A percentile compares a stretch with the other conserved stretches of the same genome.
These are phyloP conservation scores for Euphorbia celastroides DNA, from an alignment of 441 rosid species.

Conservation along the genomic window DNA sequence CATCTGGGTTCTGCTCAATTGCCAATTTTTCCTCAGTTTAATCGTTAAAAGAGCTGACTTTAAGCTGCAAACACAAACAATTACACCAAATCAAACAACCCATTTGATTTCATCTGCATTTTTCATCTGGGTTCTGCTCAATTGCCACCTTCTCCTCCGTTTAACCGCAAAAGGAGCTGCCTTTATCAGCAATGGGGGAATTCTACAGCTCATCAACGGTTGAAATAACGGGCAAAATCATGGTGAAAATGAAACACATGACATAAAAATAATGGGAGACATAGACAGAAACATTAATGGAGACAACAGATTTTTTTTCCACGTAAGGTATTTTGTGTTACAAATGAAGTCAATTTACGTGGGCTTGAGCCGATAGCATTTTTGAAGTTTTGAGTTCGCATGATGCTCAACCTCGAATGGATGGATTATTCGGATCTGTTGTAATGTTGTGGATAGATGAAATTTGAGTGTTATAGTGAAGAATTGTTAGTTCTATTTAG, in stretches of 20 bases:
- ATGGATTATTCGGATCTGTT: slow-evolving; percentile 1
- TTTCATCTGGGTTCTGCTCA: slow-evolving; percentile 14
- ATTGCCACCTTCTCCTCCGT: neutral
- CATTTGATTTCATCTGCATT: slow-evolving; percentile 7
- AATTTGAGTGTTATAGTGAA: slow-evolving; percentile 9
- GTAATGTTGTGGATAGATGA: slow-evolving; percentile 4
- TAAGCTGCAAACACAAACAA: too few relatives aligned
- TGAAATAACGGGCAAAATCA: slow-evolving; percentile 56
- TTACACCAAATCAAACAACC: neutral
- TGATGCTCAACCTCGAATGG: too few relatives aligned
- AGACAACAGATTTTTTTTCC: too few relatives aligned
- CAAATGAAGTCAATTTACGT: too few relatives aligned
- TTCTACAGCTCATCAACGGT: slow-evolving; percentile 36
- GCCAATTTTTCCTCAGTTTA: neutral
- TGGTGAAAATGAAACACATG: too few relatives aligned
- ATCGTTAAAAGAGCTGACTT: neutral
- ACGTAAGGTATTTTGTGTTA: too few relatives aligned
- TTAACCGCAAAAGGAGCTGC: neutral
- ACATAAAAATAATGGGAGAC: too few relatives aligned
- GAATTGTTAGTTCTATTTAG: slow-evolving; percentile 9
- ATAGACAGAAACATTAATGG: too few relatives aligned
- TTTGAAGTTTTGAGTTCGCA: too few relatives aligned
- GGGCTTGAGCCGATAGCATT: too few relatives aligned
- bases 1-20: slow-evolving; percentile 11
- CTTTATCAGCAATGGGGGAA: slow-evolving; percentile 24